A percentile compares a stretch with the other conserved stretches of the same genome.
phyloP scores from a whole-genome alignment of 225 moss, liverwort and hornwort genomes.

The Pleurozium schreberi region DNA sequence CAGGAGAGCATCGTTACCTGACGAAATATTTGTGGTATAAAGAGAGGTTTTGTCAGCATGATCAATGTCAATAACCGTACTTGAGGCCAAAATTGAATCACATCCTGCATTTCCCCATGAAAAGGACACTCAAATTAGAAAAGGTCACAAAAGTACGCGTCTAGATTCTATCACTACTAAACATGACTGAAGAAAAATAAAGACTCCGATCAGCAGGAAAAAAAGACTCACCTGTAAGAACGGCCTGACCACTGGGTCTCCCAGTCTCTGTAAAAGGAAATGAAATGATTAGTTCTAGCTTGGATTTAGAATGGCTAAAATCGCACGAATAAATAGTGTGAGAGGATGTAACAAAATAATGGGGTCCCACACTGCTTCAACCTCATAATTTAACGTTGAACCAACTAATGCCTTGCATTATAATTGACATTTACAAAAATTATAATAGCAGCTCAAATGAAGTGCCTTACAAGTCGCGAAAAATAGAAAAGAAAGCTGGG shows the following conservation, averaged over 20 bases:
- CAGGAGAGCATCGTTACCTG: slow-evolving; percentile 33
- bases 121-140: background rate
- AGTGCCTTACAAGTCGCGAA: background rate
- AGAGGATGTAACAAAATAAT: background rate
- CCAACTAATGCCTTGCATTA: background rate
- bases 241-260: slow-evolving; percentile 78
- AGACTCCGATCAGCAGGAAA: no score
- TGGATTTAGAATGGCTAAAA: background rate
- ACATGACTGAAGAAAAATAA: background rate
- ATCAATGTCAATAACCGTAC: slow-evolving; percentile 61
- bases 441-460: background rate
- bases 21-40: slow-evolving; percentile 64
- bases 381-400: background rate
- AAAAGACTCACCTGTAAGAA: slow-evolving; percentile 63
- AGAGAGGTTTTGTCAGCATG: slow-evolving; percentile 51
- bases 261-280: slow-evolving; percentile 56
- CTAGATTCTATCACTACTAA: background rate
- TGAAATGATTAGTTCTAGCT: background rate
- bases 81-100: slow-evolving; percentile 81
- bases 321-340: background rate
- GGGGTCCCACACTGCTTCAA: background rate
- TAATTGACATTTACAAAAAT: background rate
- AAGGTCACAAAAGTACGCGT: background rate
- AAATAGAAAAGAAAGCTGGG: background rate
- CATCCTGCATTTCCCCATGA: slow-evolving; percentile 43